Conservation (phyloP, 345 rosid genomes). For the Murraya paniculata region DNA sequence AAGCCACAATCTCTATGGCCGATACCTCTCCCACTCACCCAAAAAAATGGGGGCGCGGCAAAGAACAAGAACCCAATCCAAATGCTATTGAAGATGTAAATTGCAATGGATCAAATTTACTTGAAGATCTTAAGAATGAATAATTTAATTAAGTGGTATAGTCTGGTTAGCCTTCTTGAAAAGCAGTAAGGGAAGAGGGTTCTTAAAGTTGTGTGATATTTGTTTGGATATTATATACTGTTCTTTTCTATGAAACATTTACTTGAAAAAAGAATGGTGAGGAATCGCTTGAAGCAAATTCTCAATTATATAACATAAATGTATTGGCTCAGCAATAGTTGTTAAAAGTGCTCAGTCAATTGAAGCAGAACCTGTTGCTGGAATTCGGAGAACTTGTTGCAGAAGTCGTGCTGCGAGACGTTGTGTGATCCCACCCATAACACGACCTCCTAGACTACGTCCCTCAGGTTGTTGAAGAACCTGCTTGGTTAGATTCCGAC, state of each 20-base stretch:
- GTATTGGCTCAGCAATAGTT: slow-evolving; percentile 8
- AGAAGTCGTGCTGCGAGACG: slow-evolving; percentile 90
- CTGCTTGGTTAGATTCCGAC: slow-evolving; percentile 31
- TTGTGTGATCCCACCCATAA: slow-evolving; percentile 73
- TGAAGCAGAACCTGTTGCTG: slow-evolving; percentile 41
- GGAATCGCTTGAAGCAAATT: not conserved
- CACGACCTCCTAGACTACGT: slow-evolving; percentile 70
- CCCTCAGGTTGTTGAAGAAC: slow-evolving; percentile 90
- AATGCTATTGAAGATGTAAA: not conserved
- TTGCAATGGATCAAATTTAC: not conserved
- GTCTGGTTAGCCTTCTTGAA: not conserved
- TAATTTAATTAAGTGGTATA: not conserved
- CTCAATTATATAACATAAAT: not conserved
- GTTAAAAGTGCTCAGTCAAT: slow-evolving; percentile 23
- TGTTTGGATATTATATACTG: not conserved
- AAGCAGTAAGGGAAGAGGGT: not conserved
- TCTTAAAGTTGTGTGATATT: not conserved
- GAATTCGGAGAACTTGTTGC: slow-evolving; percentile 73
- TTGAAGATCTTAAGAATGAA: not conserved
- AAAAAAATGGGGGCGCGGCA: not conserved
- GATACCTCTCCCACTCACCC: no score
- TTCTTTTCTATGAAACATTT: slow-evolving; percentile 7
- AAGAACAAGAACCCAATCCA: not conserved
- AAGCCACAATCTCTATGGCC: no score
- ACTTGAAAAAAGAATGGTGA: slow-evolving; percentile 17